These are phyloP conservation scores for Cardamine chenopodiifolia DNA, from an alignment of 345 rosid genomes.

Conservation along the genomic window DNA sequence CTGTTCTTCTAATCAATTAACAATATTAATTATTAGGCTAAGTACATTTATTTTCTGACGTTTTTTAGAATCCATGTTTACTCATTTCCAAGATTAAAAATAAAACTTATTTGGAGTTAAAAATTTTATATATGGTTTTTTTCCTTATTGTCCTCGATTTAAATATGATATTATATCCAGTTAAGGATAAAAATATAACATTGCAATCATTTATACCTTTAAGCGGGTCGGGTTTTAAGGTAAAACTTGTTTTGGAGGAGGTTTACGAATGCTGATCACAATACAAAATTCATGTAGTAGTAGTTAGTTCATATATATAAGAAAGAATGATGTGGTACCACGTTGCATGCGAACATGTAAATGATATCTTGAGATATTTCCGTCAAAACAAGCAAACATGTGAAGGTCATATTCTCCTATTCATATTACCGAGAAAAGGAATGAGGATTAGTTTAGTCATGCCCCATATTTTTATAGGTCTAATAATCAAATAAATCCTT, in stretches of 20 bases:
- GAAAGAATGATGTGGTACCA: neutral
- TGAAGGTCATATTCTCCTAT: neutral
- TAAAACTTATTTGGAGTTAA: constrained; percentile 2
- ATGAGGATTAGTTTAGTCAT: neutral
- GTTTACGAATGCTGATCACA: neutral
- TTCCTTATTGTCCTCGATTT: no score
- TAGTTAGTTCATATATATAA: neutral
- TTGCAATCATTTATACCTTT: neutral
- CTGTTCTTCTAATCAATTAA: constrained; percentile 26
- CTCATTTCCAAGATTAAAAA: constrained; percentile 11
- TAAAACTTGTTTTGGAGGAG: neutral
- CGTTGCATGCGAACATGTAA: neutral
- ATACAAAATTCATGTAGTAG: neutral
- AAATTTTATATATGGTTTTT: neutral
- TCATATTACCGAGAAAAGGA: no score
- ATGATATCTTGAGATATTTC: neutral
- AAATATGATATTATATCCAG: neutral
- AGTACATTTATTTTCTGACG: neutral
- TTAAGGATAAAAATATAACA: neutral
- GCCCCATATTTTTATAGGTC: neutral
- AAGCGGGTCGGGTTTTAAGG: neutral
- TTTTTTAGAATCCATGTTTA: constrained; percentile 6
- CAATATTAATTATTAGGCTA: constrained; percentile 21
- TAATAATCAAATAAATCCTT: neutral
- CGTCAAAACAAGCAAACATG: neutral